Conservation (phyloP, 1,284 basidiomycete species). For the Ceratobasidium sp. region DNA sequence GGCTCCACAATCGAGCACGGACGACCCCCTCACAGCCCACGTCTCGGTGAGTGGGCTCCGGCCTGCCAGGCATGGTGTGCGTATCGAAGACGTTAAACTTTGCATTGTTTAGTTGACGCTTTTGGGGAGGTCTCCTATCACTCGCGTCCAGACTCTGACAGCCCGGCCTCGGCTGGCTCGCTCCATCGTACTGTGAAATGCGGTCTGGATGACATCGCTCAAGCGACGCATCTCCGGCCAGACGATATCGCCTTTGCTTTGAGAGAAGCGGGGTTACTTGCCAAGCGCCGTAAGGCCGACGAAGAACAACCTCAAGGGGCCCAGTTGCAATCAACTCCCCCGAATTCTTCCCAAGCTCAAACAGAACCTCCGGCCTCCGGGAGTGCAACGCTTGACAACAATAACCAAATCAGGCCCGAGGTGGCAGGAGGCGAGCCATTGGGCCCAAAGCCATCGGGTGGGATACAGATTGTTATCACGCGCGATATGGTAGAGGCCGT, state of each 20-base stretch:
- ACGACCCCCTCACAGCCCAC: not conserved
- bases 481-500: slow-evolving; percentile 79
- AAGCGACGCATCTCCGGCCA: slow-evolving; percentile 81
- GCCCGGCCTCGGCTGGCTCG: slow-evolving; percentile 54
- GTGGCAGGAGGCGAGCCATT: slow-evolving; percentile 47
- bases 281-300: slow-evolving; percentile 54
- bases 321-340: slow-evolving; percentile 2
- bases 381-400: not conserved
- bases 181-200: slow-evolving; percentile 74
- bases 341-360: not conserved
- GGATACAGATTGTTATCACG: slow-evolving; percentile 69
- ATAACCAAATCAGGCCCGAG: slow-evolving; percentile 21
- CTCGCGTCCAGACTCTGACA: slow-evolving; percentile 70
- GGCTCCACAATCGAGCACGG: slow-evolving; percentile 16
- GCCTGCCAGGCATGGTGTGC: slow-evolving; percentile 33
- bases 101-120: not conserved
- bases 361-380: slow-evolving; percentile 24
- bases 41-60: slow-evolving; percentile 55
- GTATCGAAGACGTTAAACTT: slow-evolving; percentile 16
- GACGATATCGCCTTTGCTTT: slow-evolving; percentile 92
- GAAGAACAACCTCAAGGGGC: not conserved
- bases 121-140: slow-evolving; percentile 49
- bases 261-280: slow-evolving; percentile 85
- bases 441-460: slow-evolving; percentile 51
- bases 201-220: slow-evolving; percentile 78